phyloP scores from a whole-genome alignment of 495 filamentous ascomycete species.

The Trichocladium antarcticum region DNA sequence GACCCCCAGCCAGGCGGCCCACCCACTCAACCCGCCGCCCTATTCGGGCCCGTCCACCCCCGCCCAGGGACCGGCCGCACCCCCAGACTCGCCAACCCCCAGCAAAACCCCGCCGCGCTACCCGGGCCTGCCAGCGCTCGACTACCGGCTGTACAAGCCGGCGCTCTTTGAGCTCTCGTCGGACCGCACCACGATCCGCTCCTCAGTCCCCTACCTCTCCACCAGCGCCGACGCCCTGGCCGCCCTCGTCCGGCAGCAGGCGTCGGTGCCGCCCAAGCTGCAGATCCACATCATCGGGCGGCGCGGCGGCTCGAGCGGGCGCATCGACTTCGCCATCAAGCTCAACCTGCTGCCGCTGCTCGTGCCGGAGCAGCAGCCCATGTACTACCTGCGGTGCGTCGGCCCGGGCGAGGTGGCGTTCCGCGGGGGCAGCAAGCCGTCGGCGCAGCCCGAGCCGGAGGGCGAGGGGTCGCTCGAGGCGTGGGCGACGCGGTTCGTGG shows the following conservation, averaged over 20 bases:
- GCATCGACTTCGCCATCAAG: conserved; percentile 39
- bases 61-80: conserved; percentile 14
- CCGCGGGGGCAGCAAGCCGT: conserved; percentile 36
- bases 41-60: conserved; percentile 35
- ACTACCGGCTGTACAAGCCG: conserved; percentile 42
- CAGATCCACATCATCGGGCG: conserved; percentile 38
- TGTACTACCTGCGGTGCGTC: conserved; percentile 47
- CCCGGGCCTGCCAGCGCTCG: conserved; percentile 38
- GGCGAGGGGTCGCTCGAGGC: conserved; percentile 34
- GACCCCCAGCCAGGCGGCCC: background rate
- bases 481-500: conserved; percentile 40
- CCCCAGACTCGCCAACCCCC: conserved; percentile 16
- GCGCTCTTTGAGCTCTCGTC: conserved; percentile 36
- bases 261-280: conserved; percentile 42
- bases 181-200: conserved; percentile 37
- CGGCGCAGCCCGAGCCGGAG: conserved; percentile 26
- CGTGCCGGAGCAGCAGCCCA: conserved; percentile 28
- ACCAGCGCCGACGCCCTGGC: conserved; percentile 32
- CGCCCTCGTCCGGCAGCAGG: conserved; percentile 35
- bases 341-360: conserved; percentile 44
- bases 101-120: conserved; percentile 19
- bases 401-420: conserved; percentile 36
- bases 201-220: conserved; percentile 32
- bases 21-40: conserved; percentile 29
- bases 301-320: conserved; percentile 16